A percentile compares a stretch with the other conserved stretches of the same genome.
Evolutionary conservation across 805 yeast species (phyloP).

Genomic region (Hanseniaspora occidentalis): DNA sequence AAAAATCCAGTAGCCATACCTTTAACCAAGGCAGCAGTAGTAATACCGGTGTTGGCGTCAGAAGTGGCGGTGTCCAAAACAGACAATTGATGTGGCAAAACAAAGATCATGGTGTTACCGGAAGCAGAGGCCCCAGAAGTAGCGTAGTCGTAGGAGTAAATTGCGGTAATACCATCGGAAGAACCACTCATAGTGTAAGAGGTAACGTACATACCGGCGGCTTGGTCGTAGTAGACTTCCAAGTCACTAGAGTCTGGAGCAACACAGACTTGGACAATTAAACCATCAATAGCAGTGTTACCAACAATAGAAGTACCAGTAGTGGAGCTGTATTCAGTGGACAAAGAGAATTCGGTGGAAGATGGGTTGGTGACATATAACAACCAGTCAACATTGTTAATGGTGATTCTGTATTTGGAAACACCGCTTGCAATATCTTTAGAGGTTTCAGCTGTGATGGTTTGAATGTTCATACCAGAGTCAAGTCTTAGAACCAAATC

Average conservation of each 20-base stretch:
- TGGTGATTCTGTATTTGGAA: constrained; percentile 40
- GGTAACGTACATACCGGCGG: constrained; percentile 58
- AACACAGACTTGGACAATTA: constrained; percentile 39
- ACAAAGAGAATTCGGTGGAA: constrained; percentile 9
- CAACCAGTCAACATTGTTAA: constrained; percentile 40
- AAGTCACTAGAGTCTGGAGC: constrained; percentile 27
- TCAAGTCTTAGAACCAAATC: constrained; percentile 32
- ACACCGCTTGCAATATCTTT: constrained; percentile 26
- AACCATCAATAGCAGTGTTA: constrained; percentile 24
- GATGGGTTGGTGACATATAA: constrained; percentile 34
- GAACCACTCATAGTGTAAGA: constrained; percentile 37
- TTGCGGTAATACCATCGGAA: constrained; percentile 32
- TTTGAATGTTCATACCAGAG: constrained; percentile 33
- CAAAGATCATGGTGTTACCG: constrained; percentile 35
- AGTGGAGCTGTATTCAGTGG: constrained; percentile 22
- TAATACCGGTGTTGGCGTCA: constrained; percentile 29
- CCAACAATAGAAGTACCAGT: constrained; percentile 27
- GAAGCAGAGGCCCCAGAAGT: constrained; percentile 38
- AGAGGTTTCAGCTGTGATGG: constrained; percentile 25
- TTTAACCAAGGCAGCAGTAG: constrained; percentile 35
- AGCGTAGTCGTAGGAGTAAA: constrained; percentile 36
- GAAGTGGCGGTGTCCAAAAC: constrained; percentile 23
- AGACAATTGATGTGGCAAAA: constrained; percentile 40
- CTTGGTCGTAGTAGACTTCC: constrained; percentile 40
- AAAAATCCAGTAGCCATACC: constrained; percentile 37